Evolutionary conservation across 257 asterid species (phyloP), one percentile per base, ranked within the genome.

Genomic region (Leptodermis oblonga): DNA sequence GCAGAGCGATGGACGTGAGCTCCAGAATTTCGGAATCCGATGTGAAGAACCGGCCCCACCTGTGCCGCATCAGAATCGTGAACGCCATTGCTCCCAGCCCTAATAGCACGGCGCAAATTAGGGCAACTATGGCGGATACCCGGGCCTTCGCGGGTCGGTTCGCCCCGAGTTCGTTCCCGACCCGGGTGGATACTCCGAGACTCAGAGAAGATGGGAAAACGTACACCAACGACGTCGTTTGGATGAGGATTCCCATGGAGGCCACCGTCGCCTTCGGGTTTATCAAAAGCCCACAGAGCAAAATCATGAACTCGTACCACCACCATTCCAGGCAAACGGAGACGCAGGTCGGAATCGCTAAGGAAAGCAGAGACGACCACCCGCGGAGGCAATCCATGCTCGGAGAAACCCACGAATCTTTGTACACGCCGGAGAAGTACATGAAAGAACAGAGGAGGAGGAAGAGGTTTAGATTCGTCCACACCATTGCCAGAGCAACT

Each of bases 311-410:
- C 46, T 92, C 98, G 39, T 92, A 92, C 98, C 98, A 92, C 98
- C 98, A 92, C 98, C 98, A 92, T 63, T 92, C 98, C 0, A 93
- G 73, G 46, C 98, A 93, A 0, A 93, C 94, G 1, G 98, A 93
- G 7, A 93, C 46, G 68, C 98, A 93, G 0, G 89, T 93, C 0
- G 98, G 98, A 5, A 93, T 78, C 0, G 97, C 88, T 0, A 93
- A 36, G 0, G 88, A 71, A 14, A 90, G 75, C 42, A 93, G 77
- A 5, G 87, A 65, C 2, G 96, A 77, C 98, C 98, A 93, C 0
- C 97, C 97, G 0, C 77, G 77, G 1, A 93, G 70, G 65, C 95
- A 93, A 55, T 90, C 97, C 36, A 55, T 43, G 71, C 89, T 77
- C 0, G 95, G 97, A 3, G 78, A 30, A 69, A 86, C 95, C 97